Percentiles rank a stretch among this genome's conserved stretches.
These are phyloP conservation scores for Torulaspora pretoriensis DNA, from an alignment of 1,139 yeast species.

Conservation along the genomic window DNA sequence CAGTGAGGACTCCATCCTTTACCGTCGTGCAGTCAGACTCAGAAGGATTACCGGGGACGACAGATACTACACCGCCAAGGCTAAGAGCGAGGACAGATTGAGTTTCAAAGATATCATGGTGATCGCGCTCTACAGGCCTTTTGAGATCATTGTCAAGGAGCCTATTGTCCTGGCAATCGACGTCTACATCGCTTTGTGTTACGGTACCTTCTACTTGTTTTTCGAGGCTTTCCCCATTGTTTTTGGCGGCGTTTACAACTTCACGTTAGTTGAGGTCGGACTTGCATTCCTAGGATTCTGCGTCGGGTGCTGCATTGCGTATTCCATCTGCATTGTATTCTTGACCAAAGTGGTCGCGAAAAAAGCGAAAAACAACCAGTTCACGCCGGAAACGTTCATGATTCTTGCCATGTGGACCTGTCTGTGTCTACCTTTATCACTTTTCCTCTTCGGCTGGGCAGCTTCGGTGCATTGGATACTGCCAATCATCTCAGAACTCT, in stretches of 20 bases:
- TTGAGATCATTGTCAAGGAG: conserved; percentile 43
- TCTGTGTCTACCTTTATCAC: conserved; percentile 42
- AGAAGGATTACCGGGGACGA: conserved; percentile 45
- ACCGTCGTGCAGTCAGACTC: conserved; percentile 45
- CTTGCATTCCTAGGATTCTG: conserved; percentile 44
- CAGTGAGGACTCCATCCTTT: conserved; percentile 42
- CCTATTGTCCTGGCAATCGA: conserved; percentile 47
- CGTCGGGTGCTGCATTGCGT: conserved; percentile 42
- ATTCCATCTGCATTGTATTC: conserved; percentile 14
- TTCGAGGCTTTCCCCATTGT: conserved; percentile 61
- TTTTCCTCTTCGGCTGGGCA: conserved; percentile 51
- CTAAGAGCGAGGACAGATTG: conserved; percentile 35
- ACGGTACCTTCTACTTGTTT: conserved; percentile 52
- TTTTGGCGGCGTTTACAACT: conserved; percentile 42
- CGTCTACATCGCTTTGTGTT: conserved; percentile 49
- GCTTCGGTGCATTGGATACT: conserved; percentile 44
- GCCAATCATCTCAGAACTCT: conserved; percentile 42
- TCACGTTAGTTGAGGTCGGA: conserved; percentile 50
- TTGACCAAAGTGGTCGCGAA: conserved; percentile 13
- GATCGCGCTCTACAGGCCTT: conserved; percentile 49
- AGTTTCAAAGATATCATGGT: conserved; percentile 34
- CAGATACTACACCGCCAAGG: conserved; percentile 37
- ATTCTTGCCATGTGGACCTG: conserved; percentile 46
- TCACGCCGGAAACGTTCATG: conserved; percentile 42
- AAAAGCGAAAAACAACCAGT: conserved; percentile 34